phyloP scores from a whole-genome alignment of 1,284 basidiomycete genomes.

The Boletus smithii region DNA sequence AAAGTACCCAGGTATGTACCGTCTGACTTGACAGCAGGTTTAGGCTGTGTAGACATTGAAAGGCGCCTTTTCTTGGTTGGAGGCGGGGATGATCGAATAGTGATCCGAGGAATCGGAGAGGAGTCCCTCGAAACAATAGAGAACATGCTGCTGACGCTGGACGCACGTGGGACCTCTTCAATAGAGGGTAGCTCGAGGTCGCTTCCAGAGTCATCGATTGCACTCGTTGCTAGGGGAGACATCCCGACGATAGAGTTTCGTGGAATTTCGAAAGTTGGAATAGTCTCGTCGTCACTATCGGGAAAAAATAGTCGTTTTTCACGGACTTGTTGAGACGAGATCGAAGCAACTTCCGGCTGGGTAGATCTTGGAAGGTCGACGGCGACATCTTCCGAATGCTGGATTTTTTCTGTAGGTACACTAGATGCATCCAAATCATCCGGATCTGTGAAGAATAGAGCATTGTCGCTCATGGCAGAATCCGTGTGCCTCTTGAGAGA shows the following conservation, averaged over 20 bases:
- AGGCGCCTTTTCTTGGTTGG: conserved; percentile 53
- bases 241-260: conserved; percentile 13
- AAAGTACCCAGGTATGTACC: conserved; percentile 61
- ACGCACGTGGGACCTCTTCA: conserved; percentile 37
- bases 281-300: conserved; percentile 57
- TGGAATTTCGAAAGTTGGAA: conserved; percentile 19
- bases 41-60: conserved; percentile 28
- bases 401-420: conserved; percentile 1
- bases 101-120: conserved; percentile 23
- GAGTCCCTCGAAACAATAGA: conserved; percentile 32
- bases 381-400: background rate
- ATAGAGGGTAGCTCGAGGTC: conserved; percentile 34
- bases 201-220: conserved; percentile 29
- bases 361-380: background rate
- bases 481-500: too few relatives aligned
- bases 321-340: conserved; percentile 13
- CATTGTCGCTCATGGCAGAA: conserved; percentile 17
- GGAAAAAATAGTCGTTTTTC: conserved; percentile 50
- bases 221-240: background rate
- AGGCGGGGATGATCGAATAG: conserved; percentile 25
- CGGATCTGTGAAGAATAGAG: conserved; percentile 39
- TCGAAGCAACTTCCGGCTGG: conserved; percentile 1
- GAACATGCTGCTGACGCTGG: conserved; percentile 41
- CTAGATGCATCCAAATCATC: conserved; percentile 32
- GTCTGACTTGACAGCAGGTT: conserved; percentile 3